These are phyloP conservation scores for Coemansia sp. DNA, from an alignment of 192 early-diverging fungal genomes.

Conservation along the genomic window DNA sequence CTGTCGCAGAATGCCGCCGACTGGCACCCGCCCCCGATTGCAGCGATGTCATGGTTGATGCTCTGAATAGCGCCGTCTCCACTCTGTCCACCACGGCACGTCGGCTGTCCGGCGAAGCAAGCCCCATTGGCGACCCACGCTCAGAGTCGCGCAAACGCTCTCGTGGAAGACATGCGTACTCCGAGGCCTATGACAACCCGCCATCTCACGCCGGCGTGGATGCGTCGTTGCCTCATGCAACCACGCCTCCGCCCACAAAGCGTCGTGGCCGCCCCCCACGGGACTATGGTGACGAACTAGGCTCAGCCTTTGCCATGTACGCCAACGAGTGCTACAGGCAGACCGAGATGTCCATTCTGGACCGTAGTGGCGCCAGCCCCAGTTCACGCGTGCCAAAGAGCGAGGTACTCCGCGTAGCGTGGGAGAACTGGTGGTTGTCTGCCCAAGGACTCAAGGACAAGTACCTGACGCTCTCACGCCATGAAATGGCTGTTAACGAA, in stretches of 20 bases:
- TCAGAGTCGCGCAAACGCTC: constrained; percentile 42
- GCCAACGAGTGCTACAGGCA: constrained; percentile 40
- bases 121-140: constrained; percentile 17
- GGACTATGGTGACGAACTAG: constrained; percentile 56
- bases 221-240: constrained; percentile 7
- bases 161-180: constrained; percentile 18
- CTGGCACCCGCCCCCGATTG: constrained; percentile 19
- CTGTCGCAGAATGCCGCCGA: not conserved
- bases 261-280: constrained; percentile 59
- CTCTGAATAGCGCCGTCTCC: constrained; percentile 39
- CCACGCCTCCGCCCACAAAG: constrained; percentile 42
- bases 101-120: constrained; percentile 31
- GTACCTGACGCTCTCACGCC: constrained; percentile 45
- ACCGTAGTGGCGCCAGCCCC: constrained; percentile 14
- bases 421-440: constrained; percentile 56
- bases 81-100: constrained; percentile 37
- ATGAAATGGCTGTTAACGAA: constrained; percentile 52
- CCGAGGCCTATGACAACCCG: constrained; percentile 5
- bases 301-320: constrained; percentile 53
- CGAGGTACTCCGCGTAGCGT: constrained; percentile 46
- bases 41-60: constrained; percentile 35
- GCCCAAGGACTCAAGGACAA: constrained; percentile 50
- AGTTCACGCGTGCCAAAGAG: constrained; percentile 20
- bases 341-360: constrained; percentile 23
- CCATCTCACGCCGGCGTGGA: constrained; percentile 15